Evolutionary conservation across 495 filamentous ascomycete genomes (phyloP).

Genomic region (Aspergillus sclerotioniger): DNA sequence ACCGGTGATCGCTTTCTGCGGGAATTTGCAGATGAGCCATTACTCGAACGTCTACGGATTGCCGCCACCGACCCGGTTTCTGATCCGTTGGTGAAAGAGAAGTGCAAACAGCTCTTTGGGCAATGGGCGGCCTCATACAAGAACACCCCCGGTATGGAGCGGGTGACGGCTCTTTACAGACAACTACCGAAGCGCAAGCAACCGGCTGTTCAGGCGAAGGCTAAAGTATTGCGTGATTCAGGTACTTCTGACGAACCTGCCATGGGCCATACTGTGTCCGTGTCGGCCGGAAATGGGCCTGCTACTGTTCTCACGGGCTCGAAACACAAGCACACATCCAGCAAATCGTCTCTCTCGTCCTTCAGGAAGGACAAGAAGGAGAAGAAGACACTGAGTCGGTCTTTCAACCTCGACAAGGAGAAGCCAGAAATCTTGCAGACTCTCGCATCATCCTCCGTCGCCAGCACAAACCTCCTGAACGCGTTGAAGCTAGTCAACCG

Average conservation of each 20-base stretch:
- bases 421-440: slow-evolving; percentile 77
- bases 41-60: slow-evolving; percentile 88
- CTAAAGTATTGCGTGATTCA: slow-evolving; percentile 77
- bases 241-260: slow-evolving; percentile 61
- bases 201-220: slow-evolving; percentile 66
- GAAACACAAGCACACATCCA: slow-evolving; percentile 33
- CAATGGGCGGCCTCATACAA: slow-evolving; percentile 87
- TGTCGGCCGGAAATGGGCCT: slow-evolving; percentile 42
- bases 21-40: slow-evolving; percentile 83
- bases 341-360: slow-evolving; percentile 21
- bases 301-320: slow-evolving; percentile 36
- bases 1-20: slow-evolving; percentile 86
- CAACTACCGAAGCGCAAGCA: slow-evolving; percentile 68
- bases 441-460: slow-evolving; percentile 81
- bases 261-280: slow-evolving; percentile 45
- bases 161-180: slow-evolving; percentile 77
- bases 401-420: slow-evolving; percentile 84
- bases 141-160: slow-evolving; percentile 73
- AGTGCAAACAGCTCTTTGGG: slow-evolving; percentile 80
- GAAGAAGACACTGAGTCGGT: slow-evolving; percentile 41
- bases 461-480: slow-evolving; percentile 88
- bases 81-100: slow-evolving; percentile 79
- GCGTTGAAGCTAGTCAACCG: slow-evolving; percentile 87
- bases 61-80: slow-evolving; percentile 82
- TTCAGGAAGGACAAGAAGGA: slow-evolving; percentile 39